phyloP scores from a whole-genome alignment of 2,329 filamentous ascomycete species.

The Ampelomyces quisqualis region DNA sequence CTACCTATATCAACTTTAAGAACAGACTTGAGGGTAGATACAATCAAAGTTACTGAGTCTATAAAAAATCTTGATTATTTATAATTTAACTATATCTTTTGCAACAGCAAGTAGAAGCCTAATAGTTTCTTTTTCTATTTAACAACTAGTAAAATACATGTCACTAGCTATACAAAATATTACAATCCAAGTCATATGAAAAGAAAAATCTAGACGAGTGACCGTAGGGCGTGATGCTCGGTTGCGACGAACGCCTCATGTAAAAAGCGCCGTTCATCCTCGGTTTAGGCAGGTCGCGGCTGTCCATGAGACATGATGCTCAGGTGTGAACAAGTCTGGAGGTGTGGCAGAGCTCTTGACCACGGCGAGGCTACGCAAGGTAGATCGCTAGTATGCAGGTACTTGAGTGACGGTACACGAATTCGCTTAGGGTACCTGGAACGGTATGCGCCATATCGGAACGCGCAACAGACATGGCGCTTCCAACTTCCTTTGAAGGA shows the following conservation, averaged over 20 bases:
- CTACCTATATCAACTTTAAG: too few species aligned
- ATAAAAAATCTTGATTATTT: too few species aligned
- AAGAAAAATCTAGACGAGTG: too few species aligned
- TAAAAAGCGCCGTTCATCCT: conserved; percentile 19
- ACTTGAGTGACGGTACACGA: conserved; percentile 22
- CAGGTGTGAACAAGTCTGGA: conserved; percentile 26
- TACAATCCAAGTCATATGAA: too few species aligned
- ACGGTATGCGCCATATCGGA: conserved; percentile 11
- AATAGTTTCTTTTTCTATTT: too few species aligned
- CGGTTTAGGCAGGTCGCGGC: conserved; percentile 29
- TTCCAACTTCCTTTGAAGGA: not conserved
- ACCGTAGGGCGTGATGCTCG: too few species aligned
- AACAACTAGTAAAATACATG: too few species aligned
- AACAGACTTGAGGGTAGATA: too few species aligned
- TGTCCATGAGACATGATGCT: conserved; percentile 22
- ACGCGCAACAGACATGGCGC: conserved; percentile 6
- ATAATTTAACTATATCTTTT: too few species aligned
- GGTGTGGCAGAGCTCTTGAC: conserved; percentile 17
- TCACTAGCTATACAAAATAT: too few species aligned
- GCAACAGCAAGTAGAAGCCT: too few species aligned
- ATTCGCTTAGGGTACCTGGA: conserved; percentile 15
- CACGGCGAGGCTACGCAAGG: conserved; percentile 25
- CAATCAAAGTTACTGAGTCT: too few species aligned
- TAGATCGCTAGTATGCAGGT: conserved; percentile 27
- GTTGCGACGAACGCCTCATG: conserved; percentile 19